Evolutionary conservation across 352 stramenopile genomes (phyloP), one percentile per base, ranked within the genome.

Genomic region (Plasmopara halstedii): DNA sequence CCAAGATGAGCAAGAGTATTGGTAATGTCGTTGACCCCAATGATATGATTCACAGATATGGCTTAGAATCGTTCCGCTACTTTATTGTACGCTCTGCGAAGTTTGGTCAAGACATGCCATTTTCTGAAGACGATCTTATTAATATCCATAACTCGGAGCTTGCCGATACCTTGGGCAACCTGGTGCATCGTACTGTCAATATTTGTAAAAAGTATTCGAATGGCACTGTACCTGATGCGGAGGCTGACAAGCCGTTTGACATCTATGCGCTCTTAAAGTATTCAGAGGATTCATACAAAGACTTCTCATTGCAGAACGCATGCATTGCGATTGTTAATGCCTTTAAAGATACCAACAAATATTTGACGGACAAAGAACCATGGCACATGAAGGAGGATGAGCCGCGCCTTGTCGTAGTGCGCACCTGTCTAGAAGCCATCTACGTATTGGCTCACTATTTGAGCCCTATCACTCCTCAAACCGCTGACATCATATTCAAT

Each of bases 1-100:
- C 95, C 50, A 99, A 99, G 77, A 99, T 99, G 72, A 98, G 87
- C 56, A 99, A 99, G 70, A 98, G 88, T 14, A 71, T 99, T 25
- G 96, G 96, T 20, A 99, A 99, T 70, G 94, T 98, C 15, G 85
- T 99, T 42, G 88, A 98, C 50, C 96, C 96, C 32, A 83, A 97
- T 46, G 87, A 97, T 26, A 85, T 99, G 54, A 83, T 99, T 6
- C 58, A 81, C 34, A 95, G 88, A 56, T 98, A 95, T 61, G 76
- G 88, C 18, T 62, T 97, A 7, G 96, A 99, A 64, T 95, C 94
- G 37, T 97, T 99, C 70, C 82, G 96, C 42, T 99, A 94, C 58
- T 95, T 92, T 51, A 73, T 97, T 31, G 69, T 90, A 42, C 82
- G 84, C 76, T 88, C 65, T 81, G 87, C 77, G 11, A 92, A 95